Evolutionary conservation across 495 filamentous ascomycete species (phyloP).

Genomic region (Trichocladium uniseriatum): DNA sequence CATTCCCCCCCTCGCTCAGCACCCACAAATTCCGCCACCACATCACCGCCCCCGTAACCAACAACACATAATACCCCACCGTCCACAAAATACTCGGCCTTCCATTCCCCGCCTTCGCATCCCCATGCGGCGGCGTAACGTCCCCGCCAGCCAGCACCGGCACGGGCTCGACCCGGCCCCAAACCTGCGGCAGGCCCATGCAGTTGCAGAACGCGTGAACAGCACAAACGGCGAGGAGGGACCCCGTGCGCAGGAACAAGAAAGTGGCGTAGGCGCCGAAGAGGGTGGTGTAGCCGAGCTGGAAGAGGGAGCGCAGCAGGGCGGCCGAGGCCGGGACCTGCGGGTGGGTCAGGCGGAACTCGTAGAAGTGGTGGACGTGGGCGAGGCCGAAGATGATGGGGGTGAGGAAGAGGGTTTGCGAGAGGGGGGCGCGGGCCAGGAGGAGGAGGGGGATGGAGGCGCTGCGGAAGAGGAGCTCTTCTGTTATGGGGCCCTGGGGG

Average conservation of each 20-base stretch:
- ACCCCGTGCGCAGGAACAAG: slow-evolving; percentile 80
- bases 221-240: slow-evolving; percentile 57
- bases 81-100: slow-evolving; percentile 49
- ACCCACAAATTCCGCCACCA: slow-evolving; percentile 63
- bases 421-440: slow-evolving; percentile 51
- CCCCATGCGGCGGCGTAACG: slow-evolving; percentile 2
- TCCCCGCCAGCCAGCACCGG: slow-evolving; percentile 6
- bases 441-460: slow-evolving; percentile 73
- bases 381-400: slow-evolving; percentile 92
- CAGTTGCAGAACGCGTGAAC: slow-evolving; percentile 89
- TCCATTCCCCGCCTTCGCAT: not conserved
- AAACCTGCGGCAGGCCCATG: slow-evolving; percentile 79
- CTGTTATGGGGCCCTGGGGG: slow-evolving; percentile 70
- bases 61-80: slow-evolving; percentile 63
- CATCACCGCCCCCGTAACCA: slow-evolving; percentile 58
- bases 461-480: slow-evolving; percentile 89
- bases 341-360: slow-evolving; percentile 77
- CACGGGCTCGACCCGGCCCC: slow-evolving; percentile 58
- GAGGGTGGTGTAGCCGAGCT: slow-evolving; percentile 85
- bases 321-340: slow-evolving; percentile 49
- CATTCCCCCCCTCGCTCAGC: slow-evolving; percentile 56
- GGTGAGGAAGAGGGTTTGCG: slow-evolving; percentile 60
- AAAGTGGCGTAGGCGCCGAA: slow-evolving; percentile 92
- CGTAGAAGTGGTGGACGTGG: slow-evolving; percentile 93
- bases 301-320: slow-evolving; percentile 63